Evolutionary conservation across 2,329 filamentous ascomycete genomes (phyloP).

Genomic region (Verticillium zaregamsianum): DNA sequence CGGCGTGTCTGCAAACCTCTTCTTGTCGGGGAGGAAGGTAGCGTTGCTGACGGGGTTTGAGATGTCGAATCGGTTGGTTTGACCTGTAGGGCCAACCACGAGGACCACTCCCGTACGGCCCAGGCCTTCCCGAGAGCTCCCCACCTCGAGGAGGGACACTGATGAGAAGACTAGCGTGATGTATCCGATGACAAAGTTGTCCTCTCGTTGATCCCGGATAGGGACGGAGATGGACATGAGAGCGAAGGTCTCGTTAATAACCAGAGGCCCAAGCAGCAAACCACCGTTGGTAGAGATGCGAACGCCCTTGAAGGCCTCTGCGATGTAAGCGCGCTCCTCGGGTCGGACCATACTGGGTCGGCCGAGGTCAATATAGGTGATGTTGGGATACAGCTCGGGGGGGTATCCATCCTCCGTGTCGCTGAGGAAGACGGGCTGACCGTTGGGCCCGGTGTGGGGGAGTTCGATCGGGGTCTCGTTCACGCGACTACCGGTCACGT

Average conservation of each 20-base stretch:
- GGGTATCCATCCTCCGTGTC: constrained; percentile 66
- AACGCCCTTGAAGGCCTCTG: constrained; percentile 46
- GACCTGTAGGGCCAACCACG: constrained; percentile 62
- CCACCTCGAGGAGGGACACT: constrained; percentile 56
- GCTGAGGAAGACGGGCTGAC: constrained; percentile 55
- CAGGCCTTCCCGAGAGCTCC: constrained; percentile 64
- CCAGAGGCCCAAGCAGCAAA: constrained; percentile 72
- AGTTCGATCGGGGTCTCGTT: constrained; percentile 46
- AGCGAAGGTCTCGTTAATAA: constrained; percentile 68
- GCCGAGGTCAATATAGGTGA: constrained; percentile 56
- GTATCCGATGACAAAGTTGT: constrained; percentile 69
- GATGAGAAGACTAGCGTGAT: constrained; percentile 76
- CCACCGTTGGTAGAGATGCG: constrained; percentile 47
- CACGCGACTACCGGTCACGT: constrained; percentile 47
- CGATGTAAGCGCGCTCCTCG: constrained; percentile 36
- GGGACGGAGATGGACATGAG: constrained; percentile 79
- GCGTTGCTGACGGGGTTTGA: constrained; percentile 40
- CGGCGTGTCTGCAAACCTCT: constrained; percentile 34
- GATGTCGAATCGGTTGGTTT: constrained; percentile 60
- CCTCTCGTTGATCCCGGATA: constrained; percentile 62
- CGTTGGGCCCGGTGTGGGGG: constrained; percentile 57
- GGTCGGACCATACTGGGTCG: constrained; percentile 34
- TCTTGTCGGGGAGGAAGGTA: constrained; percentile 33
- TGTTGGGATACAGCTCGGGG: constrained; percentile 69
- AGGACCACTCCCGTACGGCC: constrained; percentile 66